Evolutionary conservation across 371 early-diverging fungal species (phyloP).

Genomic region (Nematocida ausubeli): DNA sequence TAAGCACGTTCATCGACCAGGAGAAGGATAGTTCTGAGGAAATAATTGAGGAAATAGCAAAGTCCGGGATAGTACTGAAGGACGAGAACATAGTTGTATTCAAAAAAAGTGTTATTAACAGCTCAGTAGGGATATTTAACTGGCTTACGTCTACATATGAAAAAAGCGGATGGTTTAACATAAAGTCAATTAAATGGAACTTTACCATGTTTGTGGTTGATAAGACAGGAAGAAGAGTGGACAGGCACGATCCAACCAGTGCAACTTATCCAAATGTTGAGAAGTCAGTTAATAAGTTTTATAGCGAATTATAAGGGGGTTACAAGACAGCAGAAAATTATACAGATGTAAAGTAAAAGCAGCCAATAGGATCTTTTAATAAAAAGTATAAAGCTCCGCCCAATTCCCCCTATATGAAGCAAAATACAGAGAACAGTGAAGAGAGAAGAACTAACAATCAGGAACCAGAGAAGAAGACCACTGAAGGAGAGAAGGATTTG

Average conservation of each 20-base stretch:
- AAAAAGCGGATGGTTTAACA: constrained; percentile 70
- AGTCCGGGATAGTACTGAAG: constrained; percentile 57
- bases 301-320: not conserved
- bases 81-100: constrained; percentile 78
- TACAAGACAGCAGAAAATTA: not conserved
- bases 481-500: not conserved
- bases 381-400: no score
- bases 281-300: not conserved
- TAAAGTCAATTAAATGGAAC: constrained; percentile 65
- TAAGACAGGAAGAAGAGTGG: constrained; percentile 71
- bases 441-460: no score
- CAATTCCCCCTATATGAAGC: not conserved
- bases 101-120: constrained; percentile 80
- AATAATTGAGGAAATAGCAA: constrained; percentile 59
- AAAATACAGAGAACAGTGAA: not conserved
- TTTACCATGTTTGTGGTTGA: constrained; percentile 73
- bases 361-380: no score
- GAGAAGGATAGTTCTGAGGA: constrained; percentile 71
- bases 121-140: constrained; percentile 72
- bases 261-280: not conserved
- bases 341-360: no score
- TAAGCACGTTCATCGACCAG: constrained; percentile 79
- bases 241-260: constrained; percentile 70
- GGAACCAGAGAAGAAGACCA: no score
- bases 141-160: constrained; percentile 71